Evolutionary conservation across 768 basidiomycete genomes (phyloP).

Genomic region (Termitomyces sp.): DNA sequence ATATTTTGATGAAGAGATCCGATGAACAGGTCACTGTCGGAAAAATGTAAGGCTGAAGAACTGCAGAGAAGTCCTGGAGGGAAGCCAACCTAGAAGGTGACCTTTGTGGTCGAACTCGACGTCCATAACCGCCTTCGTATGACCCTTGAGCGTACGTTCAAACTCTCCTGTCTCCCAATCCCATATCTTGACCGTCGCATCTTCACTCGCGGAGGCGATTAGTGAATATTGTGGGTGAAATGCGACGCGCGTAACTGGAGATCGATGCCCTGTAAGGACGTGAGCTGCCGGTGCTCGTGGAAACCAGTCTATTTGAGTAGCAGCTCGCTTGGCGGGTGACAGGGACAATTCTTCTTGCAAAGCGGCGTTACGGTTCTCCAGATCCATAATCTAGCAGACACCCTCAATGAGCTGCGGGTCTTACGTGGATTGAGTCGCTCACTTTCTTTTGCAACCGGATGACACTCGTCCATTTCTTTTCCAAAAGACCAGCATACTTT

Average conservation of each 20-base stretch:
- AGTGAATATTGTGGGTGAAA: conserved; percentile 86
- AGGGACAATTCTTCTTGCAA: conserved; percentile 65
- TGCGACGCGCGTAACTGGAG: conserved; percentile 69
- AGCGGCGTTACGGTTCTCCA: conserved; percentile 79
- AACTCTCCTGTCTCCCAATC: conserved; percentile 96
- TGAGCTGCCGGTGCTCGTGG: conserved; percentile 82
- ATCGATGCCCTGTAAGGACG: conserved; percentile 69
- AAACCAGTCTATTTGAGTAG: conserved; percentile 77
- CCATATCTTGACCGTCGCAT: conserved; percentile 90
- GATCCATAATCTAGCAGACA: conserved; percentile 78
- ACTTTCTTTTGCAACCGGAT: conserved; percentile 96
- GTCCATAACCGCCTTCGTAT: conserved; percentile 85
- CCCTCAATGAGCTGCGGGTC: neutral
- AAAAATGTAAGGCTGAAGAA: neutral
- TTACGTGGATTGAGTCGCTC: conserved; percentile 6
- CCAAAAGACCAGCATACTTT: conserved; percentile 80
- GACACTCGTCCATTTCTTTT: conserved; percentile 98
- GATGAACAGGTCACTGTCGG: conserved; percentile 59
- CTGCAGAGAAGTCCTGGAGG: neutral
- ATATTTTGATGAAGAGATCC: conserved; percentile 88
- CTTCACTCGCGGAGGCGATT: conserved; percentile 82
- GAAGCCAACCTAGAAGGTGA: conserved; percentile 60
- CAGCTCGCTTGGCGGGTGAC: conserved; percentile 46
- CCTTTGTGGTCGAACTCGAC: conserved; percentile 88
- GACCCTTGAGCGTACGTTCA: conserved; percentile 87